Percentiles rank a stretch among this genome's conserved stretches.
Evolutionary conservation across 1,139 yeast genomes (phyloP).

Genomic region (Pichia kudriavzevii): DNA sequence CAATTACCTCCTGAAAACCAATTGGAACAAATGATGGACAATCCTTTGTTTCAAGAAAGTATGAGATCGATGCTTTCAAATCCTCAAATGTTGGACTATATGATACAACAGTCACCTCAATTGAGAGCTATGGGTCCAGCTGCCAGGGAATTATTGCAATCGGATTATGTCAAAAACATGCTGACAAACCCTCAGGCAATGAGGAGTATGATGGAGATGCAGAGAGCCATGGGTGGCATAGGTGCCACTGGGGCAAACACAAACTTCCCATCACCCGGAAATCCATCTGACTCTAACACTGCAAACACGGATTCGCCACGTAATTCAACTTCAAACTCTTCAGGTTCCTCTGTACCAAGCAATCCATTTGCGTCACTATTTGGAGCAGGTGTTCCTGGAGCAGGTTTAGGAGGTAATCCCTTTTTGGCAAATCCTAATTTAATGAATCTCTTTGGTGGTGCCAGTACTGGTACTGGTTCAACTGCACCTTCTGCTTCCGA

Average conservation of each 20-base stretch:
- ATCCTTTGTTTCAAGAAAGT: slow-evolving; percentile 73
- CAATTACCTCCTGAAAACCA: slow-evolving; percentile 69
- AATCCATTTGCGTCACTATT: slow-evolving; percentile 17
- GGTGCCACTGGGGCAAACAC: slow-evolving; percentile 6
- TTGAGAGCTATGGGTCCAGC: slow-evolving; percentile 84
- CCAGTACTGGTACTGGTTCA: slow-evolving; percentile 12
- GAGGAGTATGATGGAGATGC: slow-evolving; percentile 75
- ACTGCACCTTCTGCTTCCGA: slow-evolving; percentile 38
- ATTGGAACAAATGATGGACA: slow-evolving; percentile 63
- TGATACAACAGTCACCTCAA: slow-evolving; percentile 80
- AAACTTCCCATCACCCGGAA: slow-evolving; percentile 50
- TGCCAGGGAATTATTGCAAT: slow-evolving; percentile 77
- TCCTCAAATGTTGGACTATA: slow-evolving; percentile 75
- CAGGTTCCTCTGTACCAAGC: slow-evolving; percentile 13
- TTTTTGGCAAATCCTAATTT: slow-evolving; percentile 24
- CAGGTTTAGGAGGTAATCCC: slow-evolving; percentile 26
- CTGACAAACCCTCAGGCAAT: slow-evolving; percentile 77
- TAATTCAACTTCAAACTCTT: background rate
- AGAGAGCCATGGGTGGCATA: slow-evolving; percentile 35
- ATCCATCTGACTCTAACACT: slow-evolving; percentile 15
- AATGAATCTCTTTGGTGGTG: slow-evolving; percentile 35
- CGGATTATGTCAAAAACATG: slow-evolving; percentile 80
- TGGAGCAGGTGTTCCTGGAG: slow-evolving; percentile 18
- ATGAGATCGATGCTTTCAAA: slow-evolving; percentile 72
- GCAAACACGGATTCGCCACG: slow-evolving; percentile 5